These are phyloP conservation scores for Dothideomycetidae sp. DNA, from an alignment of 2,329 filamentous ascomycete genomes.

Conservation along the genomic window DNA sequence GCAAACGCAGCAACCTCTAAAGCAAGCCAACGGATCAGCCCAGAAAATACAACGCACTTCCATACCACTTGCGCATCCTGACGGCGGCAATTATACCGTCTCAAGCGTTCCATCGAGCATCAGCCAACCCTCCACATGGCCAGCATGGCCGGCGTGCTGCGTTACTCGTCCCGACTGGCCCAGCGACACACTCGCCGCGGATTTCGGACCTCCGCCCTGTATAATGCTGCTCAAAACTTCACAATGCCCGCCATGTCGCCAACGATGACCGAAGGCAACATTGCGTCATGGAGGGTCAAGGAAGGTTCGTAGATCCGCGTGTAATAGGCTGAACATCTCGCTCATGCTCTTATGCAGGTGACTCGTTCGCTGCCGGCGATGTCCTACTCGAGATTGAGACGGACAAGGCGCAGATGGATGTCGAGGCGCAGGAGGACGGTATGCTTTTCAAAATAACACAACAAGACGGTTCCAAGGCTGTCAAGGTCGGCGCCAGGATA, in stretches of 20 bases:
- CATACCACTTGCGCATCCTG: no score
- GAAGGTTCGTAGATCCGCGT: constrained; percentile 51
- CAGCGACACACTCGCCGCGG: constrained; percentile 1
- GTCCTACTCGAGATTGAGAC: constrained; percentile 87
- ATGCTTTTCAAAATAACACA: constrained; percentile 70
- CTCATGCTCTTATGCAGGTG: constrained; percentile 33
- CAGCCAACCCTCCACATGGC: no score
- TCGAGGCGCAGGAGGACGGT: constrained; percentile 83
- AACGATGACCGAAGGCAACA: constrained; percentile 89
- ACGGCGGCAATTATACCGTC: no score
- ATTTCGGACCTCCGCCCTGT: constrained; percentile 10
- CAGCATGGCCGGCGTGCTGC: constrained; percentile 6
- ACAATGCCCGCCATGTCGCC: constrained; percentile 84
- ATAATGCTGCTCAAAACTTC: constrained; percentile 62
- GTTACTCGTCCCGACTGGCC: constrained; percentile 3
- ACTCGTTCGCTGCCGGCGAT: constrained; percentile 67
- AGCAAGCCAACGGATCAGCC: no score
- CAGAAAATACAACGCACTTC: no score
- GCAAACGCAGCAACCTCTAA: no score
- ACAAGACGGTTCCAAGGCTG: constrained; percentile 56
- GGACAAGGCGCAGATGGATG: constrained; percentile 89
- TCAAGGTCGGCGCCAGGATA: constrained; percentile 69
- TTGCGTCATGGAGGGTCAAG: constrained; percentile 71
- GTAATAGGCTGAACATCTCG: constrained; percentile 1
- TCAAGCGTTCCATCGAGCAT: no score